Evolutionary conservation across 23 red algal species (phyloP).

Genomic region (Gracilaria domingensis): DNA sequence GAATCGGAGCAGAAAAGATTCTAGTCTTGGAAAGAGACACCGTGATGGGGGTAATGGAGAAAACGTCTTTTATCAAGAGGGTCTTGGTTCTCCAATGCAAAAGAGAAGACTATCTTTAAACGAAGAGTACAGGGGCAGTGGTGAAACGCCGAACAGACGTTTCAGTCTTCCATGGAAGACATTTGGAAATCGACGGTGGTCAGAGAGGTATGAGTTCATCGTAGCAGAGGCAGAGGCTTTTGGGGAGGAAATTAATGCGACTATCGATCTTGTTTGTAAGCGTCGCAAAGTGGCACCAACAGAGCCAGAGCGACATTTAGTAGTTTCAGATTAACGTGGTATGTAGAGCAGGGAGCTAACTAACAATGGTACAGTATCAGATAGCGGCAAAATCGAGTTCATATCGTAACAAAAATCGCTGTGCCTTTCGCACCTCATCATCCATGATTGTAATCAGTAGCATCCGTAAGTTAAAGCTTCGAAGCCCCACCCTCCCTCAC

Average conservation of each 20-base stretch:
- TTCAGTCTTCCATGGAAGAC: constrained; percentile 14
- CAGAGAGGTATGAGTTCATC: background rate
- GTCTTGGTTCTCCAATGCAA: background rate
- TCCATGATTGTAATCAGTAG: too few species aligned
- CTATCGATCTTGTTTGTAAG: constrained; percentile 5
- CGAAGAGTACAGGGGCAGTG: background rate
- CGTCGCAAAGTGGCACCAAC: background rate
- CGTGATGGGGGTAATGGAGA: background rate
- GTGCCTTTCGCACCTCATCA: too few species aligned
- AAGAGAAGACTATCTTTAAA: background rate
- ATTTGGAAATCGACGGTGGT: background rate
- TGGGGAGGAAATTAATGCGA: constrained; percentile 14
- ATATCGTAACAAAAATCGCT: too few species aligned
- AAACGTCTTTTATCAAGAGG: background rate
- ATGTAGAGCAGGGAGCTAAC: background rate
- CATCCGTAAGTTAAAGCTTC: too few species aligned
- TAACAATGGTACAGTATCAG: background rate
- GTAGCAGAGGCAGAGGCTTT: constrained; percentile 15
- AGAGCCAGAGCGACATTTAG: background rate
- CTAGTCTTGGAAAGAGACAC: constrained; percentile 1
- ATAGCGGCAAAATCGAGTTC: too few species aligned
- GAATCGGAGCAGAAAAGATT: background rate
- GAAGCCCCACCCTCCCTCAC: too few species aligned
- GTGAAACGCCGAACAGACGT: constrained; percentile 12
- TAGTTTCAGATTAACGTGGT: background rate